Percentiles rank a stretch among this genome's conserved stretches.
phyloP scores from a whole-genome alignment of 169 alveolate genomes.

The Plasmodium vivax region DNA sequence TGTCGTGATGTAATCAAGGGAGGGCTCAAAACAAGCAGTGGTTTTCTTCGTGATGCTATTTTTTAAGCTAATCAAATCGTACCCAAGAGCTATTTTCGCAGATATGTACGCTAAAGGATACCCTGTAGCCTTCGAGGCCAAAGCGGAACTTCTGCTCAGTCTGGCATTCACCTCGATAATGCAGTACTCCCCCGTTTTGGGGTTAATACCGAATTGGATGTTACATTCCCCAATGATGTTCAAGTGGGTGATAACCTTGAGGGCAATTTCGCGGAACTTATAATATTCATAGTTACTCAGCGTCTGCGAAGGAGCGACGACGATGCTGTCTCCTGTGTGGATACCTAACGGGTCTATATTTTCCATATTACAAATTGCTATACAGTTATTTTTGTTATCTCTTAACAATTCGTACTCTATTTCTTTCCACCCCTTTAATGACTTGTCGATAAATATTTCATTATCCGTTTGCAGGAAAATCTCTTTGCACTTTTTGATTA shows the following conservation, averaged over 20 bases:
- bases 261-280: constrained; percentile 87
- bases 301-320: constrained; percentile 93
- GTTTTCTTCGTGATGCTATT: constrained; percentile 89
- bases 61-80: constrained; percentile 83
- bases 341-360: constrained; percentile 92
- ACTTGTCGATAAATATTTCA: constrained; percentile 89
- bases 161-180: constrained; percentile 93
- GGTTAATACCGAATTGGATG: constrained; percentile 92
- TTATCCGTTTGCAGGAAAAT: constrained; percentile 81
- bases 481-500: constrained; percentile 77
- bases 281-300: constrained; percentile 88
- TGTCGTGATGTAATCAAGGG: constrained; percentile 89
- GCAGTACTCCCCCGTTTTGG: constrained; percentile 86
- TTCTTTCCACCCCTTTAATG: constrained; percentile 92
- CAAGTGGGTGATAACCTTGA: constrained; percentile 88
- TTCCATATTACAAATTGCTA: constrained; percentile 92
- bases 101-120: constrained; percentile 93
- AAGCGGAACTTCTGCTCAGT: constrained; percentile 90
- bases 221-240: constrained; percentile 93
- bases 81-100: constrained; percentile 91
- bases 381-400: constrained; percentile 90
- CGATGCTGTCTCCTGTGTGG: constrained; percentile 94
- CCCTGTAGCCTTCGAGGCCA: constrained; percentile 93
- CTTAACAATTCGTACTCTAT: constrained; percentile 91
- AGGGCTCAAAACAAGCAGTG: constrained; percentile 93